Conservation (phyloP, 768 basidiomycete species). For the Lentinula boryana region DNA sequence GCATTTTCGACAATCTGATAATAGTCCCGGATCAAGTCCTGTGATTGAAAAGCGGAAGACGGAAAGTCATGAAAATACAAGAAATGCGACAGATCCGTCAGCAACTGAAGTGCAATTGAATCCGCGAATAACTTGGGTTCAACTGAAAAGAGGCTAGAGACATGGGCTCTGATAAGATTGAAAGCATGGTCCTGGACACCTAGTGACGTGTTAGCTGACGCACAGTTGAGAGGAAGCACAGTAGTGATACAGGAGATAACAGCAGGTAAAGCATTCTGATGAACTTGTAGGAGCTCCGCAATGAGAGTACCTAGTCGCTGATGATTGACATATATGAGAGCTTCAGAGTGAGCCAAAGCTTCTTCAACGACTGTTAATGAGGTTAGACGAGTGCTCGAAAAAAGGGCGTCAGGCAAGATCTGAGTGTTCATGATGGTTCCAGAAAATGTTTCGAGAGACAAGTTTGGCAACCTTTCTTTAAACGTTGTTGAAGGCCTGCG, state of each 20-base stretch:
- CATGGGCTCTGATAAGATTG: neutral
- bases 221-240: neutral
- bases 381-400: neutral
- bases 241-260: neutral
- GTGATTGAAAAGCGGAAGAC: neutral
- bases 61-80: neutral
- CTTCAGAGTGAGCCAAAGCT: neutral
- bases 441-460: neutral
- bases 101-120: neutral
- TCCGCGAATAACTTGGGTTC: neutral
- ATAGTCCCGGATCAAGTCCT: neutral
- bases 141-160: neutral
- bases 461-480: neutral
- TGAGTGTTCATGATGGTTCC: neutral
- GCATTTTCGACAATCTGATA: neutral
- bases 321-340: neutral
- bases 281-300: neutral
- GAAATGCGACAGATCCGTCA: neutral
- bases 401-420: neutral
- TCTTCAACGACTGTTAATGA: neutral
- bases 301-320: neutral
- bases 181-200: neutral
- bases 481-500: neutral
- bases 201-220: neutral
- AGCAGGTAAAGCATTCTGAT: neutral